These are phyloP conservation scores for Phaeosphaeriaceae sp. DNA, from an alignment of 2,329 filamentous ascomycete species.

Conservation along the genomic window DNA sequence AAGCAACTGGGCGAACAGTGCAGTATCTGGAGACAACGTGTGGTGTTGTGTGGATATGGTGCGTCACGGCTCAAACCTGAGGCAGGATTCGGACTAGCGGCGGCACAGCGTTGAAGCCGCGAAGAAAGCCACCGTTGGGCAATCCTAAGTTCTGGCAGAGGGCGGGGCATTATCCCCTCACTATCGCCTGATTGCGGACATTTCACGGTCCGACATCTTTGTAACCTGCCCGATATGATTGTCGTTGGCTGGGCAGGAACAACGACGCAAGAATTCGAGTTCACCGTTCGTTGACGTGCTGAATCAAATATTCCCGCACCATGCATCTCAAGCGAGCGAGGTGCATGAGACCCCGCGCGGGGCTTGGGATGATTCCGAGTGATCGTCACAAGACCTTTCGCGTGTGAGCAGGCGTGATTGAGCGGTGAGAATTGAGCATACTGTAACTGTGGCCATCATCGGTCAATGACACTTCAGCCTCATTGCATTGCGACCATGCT, in stretches of 20 bases:
- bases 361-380: background rate
- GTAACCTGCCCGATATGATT: no score
- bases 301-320: background rate
- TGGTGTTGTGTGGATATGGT: slow-evolving; percentile 3
- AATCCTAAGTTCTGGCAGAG: background rate
- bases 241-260: background rate
- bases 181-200: background rate
- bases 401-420: background rate
- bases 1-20: background rate
- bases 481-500: background rate
- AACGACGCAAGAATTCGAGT: background rate
- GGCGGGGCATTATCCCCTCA: background rate
- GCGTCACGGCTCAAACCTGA: background rate
- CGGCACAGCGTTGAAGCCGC: background rate
- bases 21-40: slow-evolving; percentile 1
- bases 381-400: slow-evolving; percentile 5
- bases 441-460: background rate
- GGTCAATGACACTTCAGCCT: background rate
- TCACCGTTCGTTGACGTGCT: background rate
- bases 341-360: background rate
- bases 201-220: background rate
- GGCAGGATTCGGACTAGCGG: background rate
- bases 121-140: background rate
- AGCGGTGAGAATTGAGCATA: background rate
- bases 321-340: background rate